Percentiles rank a stretch among this genome's conserved stretches.
Conservation (phyloP, 176 grass and related monocot species). For the Musa schizocarpa region DNA sequence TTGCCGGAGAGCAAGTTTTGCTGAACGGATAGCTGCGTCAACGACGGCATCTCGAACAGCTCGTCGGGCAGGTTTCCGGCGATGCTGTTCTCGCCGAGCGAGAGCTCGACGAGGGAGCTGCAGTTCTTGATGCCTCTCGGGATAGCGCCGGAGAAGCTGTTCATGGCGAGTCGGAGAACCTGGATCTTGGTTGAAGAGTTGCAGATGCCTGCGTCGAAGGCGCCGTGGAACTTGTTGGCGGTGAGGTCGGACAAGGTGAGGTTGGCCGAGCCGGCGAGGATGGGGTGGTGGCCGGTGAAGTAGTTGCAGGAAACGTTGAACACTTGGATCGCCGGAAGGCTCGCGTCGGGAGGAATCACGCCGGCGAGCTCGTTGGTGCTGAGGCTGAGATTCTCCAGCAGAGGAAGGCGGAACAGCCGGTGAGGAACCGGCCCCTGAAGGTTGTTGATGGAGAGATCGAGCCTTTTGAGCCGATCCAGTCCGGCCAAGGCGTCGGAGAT, state of each 20-base stretch:
- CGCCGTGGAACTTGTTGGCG: slow-evolving; percentile 41
- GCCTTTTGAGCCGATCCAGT: slow-evolving; percentile 32
- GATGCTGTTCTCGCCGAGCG: slow-evolving; percentile 45
- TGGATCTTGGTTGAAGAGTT: slow-evolving; percentile 18
- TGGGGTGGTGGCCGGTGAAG: slow-evolving; percentile 53
- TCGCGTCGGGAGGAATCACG: slow-evolving; percentile 20
- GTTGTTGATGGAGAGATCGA: slow-evolving; percentile 62
- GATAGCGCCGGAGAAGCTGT: slow-evolving; percentile 40
- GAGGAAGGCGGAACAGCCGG: slow-evolving; percentile 27
- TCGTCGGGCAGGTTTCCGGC: slow-evolving; percentile 50
- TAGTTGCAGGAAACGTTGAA: slow-evolving; percentile 70
- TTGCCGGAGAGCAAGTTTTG: slow-evolving; percentile 46
- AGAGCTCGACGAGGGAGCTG: slow-evolving; percentile 46
- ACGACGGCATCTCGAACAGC: slow-evolving; percentile 32
- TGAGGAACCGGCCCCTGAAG: slow-evolving; percentile 29
- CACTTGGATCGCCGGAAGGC: slow-evolving; percentile 37
- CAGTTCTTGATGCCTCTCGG: slow-evolving; percentile 47
- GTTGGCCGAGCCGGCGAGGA: slow-evolving; percentile 33
- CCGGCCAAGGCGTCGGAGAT: slow-evolving; percentile 37
- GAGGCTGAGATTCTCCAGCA: slow-evolving; percentile 57
- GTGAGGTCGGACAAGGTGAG: slow-evolving; percentile 46
- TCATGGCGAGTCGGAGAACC: slow-evolving; percentile 52
- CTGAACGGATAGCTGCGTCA: slow-evolving; percentile 48
- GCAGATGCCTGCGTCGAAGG: slow-evolving; percentile 40
- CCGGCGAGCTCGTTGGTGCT: slow-evolving; percentile 60